phyloP scores from a whole-genome alignment of 176 grass and related monocot genomes.

The Hordeum marinum region DNA sequence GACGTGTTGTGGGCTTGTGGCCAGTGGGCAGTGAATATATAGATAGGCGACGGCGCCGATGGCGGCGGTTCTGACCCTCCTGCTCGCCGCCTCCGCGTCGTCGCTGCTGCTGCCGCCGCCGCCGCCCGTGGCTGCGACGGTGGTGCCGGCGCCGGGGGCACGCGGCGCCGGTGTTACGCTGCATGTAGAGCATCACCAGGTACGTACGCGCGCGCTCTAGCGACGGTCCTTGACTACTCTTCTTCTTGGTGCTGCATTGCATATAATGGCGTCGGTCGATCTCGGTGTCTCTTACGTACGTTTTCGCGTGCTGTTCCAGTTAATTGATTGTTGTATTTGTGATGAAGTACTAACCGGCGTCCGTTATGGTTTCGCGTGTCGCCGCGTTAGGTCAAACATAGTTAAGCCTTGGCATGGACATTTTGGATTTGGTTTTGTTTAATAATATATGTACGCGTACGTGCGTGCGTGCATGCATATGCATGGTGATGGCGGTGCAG shows the following conservation, averaged over 20 bases:
- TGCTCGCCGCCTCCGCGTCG: background rate
- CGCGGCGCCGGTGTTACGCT: background rate
- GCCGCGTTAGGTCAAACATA: too few relatives aligned
- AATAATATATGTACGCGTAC: background rate
- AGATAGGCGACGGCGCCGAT: background rate
- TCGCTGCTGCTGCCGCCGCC: background rate
- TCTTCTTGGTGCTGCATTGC: background rate
- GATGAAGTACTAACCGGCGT: too few relatives aligned
- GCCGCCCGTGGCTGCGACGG: background rate
- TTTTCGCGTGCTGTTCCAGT: too few relatives aligned
- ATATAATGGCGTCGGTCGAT: background rate
- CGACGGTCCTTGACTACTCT: background rate
- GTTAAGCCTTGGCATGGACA: too few relatives aligned
- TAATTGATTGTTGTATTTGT: too few relatives aligned
- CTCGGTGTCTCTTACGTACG: too few relatives aligned
- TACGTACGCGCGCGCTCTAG: background rate
- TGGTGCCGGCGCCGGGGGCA: background rate
- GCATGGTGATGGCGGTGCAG: conserved; percentile 11
- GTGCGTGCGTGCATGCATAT: background rate
- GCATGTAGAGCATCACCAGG: background rate
- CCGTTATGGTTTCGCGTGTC: too few relatives aligned
- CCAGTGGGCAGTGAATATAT: too few relatives aligned
- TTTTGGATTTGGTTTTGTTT: too few relatives aligned
- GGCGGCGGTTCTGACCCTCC: background rate
- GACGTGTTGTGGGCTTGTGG: background rate